Conservation (phyloP, 2,329 filamentous ascomycete genomes). For the Fusarium denticulatum region DNA sequence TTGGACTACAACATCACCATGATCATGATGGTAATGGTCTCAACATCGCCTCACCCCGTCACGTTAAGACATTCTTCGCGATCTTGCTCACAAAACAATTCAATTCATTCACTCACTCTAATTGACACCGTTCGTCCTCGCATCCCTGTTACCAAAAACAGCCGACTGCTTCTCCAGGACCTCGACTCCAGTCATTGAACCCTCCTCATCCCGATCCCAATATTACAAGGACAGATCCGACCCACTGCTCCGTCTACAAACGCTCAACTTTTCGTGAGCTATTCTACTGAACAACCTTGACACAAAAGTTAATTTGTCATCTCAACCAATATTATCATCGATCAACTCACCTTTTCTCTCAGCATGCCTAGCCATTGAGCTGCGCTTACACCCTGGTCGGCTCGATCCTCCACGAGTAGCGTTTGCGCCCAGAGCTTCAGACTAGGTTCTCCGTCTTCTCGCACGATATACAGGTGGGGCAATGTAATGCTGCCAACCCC, state of each 20-base stretch:
- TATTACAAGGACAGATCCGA: slow-evolving; percentile 38
- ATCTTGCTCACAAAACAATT: slow-evolving; percentile 24
- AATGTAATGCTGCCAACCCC: slow-evolving; percentile 93
- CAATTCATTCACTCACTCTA: slow-evolving; percentile 39
- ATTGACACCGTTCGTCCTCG: slow-evolving; percentile 36
- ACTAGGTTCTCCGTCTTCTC: slow-evolving; percentile 95
- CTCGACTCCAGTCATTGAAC: slow-evolving; percentile 41
- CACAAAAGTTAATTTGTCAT: slow-evolving; percentile 21
- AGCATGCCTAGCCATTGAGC: slow-evolving; percentile 92
- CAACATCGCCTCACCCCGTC: background rate
- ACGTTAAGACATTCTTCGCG: background rate
- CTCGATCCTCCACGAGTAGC: slow-evolving; percentile 90
- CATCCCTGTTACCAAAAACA: slow-evolving; percentile 32
- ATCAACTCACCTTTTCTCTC: slow-evolving; percentile 83
- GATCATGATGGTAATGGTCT: slow-evolving; percentile 1
- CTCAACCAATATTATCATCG: background rate
- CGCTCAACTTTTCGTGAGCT: slow-evolving; percentile 22
- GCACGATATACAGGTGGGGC: slow-evolving; percentile 90
- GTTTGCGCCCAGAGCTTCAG: slow-evolving; percentile 98
- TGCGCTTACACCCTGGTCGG: slow-evolving; percentile 92
- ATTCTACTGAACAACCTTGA: slow-evolving; percentile 50
- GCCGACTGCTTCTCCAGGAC: slow-evolving; percentile 25
- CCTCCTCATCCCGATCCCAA: slow-evolving; percentile 31
- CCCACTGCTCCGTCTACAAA: slow-evolving; percentile 29
- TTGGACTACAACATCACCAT: background rate